Conservation (phyloP, 768 basidiomycete species). For the Boletus subcaerulescens region DNA sequence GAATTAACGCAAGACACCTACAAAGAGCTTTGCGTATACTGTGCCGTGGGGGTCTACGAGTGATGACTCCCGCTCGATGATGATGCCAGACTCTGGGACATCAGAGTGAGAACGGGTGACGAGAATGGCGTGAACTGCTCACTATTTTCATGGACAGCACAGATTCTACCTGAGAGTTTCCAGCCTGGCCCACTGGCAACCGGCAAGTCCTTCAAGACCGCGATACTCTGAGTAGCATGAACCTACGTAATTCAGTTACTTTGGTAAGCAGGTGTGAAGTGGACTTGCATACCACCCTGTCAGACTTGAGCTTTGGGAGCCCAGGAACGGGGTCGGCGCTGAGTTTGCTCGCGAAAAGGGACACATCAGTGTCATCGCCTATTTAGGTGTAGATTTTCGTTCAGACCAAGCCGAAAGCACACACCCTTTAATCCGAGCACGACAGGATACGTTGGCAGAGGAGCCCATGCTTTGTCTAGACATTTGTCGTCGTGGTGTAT, state of each 20-base stretch:
- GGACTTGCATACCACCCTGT: conserved; percentile 53
- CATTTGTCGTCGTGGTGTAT: neutral
- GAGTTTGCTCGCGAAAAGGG: conserved; percentile 56
- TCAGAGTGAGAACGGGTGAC: neutral
- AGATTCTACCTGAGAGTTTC: conserved; percentile 64
- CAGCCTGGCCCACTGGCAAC: conserved; percentile 74
- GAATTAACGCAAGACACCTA: conserved; percentile 25
- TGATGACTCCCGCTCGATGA: conserved; percentile 59
- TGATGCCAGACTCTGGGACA: conserved; percentile 65
- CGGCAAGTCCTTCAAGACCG: conserved; percentile 77
- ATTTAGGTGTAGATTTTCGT: neutral
- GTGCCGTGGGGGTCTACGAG: conserved; percentile 63
- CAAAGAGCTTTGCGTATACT: conserved; percentile 61
- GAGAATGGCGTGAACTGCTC: conserved; percentile 22
- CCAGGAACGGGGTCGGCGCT: conserved; percentile 49
- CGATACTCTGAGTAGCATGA: conserved; percentile 76
- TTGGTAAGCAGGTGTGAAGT: neutral
- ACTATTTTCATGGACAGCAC: conserved; percentile 83
- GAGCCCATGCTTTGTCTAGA: conserved; percentile 63
- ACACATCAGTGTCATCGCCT: conserved; percentile 64
- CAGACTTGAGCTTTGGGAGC: conserved; percentile 67
- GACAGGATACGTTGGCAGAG: conserved; percentile 85
- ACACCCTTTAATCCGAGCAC: conserved; percentile 69
- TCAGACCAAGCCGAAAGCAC: neutral
- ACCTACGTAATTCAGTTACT: conserved; percentile 41